Conservation (phyloP, 1,139 yeast species). For the Suhomyces choctaworum region DNA sequence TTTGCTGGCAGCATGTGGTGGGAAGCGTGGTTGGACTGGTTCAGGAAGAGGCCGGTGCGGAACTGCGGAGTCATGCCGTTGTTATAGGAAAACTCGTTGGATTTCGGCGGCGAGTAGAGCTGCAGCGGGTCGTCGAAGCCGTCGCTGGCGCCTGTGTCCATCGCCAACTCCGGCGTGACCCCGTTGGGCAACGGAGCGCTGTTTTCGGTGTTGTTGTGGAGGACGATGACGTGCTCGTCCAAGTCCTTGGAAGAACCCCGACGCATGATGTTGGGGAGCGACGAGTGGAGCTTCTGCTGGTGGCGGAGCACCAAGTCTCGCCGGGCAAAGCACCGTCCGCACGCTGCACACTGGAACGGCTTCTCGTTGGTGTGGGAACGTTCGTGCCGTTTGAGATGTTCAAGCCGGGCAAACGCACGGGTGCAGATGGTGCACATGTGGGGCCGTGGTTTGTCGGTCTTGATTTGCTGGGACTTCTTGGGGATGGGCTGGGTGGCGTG, state of each 20-base stretch:
- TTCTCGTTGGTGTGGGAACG: slow-evolving; percentile 37
- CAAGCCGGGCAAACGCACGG: slow-evolving; percentile 34
- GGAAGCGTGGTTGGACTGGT: slow-evolving; percentile 9
- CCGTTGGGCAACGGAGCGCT: slow-evolving; percentile 44
- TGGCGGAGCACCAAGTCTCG: slow-evolving; percentile 50
- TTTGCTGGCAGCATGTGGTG: slow-evolving; percentile 4
- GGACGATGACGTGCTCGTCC: slow-evolving; percentile 43
- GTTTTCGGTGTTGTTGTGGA: slow-evolving; percentile 44
- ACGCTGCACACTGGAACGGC: slow-evolving; percentile 49
- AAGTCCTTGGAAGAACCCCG: slow-evolving; percentile 20
- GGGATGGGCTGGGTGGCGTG: slow-evolving; percentile 70
- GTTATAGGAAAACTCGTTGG: slow-evolving; percentile 11
- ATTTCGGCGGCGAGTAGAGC: slow-evolving; percentile 22
- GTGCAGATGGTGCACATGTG: slow-evolving; percentile 34
- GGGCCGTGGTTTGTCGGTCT: slow-evolving; percentile 57
- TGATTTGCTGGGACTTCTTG: slow-evolving; percentile 76
- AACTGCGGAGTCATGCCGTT: slow-evolving; percentile 20
- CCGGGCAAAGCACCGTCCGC: slow-evolving; percentile 52
- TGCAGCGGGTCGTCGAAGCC: slow-evolving; percentile 12
- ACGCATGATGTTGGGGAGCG: slow-evolving; percentile 21
- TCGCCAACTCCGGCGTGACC: slow-evolving; percentile 9
- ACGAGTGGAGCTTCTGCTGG: slow-evolving; percentile 40
- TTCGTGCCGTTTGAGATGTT: slow-evolving; percentile 35
- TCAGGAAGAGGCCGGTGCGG: slow-evolving; percentile 23
- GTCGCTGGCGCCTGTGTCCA: slow-evolving; percentile 9